Evolutionary conservation across 495 filamentous ascomycete species (phyloP).

Genomic region (Penicillium coprophilum): DNA sequence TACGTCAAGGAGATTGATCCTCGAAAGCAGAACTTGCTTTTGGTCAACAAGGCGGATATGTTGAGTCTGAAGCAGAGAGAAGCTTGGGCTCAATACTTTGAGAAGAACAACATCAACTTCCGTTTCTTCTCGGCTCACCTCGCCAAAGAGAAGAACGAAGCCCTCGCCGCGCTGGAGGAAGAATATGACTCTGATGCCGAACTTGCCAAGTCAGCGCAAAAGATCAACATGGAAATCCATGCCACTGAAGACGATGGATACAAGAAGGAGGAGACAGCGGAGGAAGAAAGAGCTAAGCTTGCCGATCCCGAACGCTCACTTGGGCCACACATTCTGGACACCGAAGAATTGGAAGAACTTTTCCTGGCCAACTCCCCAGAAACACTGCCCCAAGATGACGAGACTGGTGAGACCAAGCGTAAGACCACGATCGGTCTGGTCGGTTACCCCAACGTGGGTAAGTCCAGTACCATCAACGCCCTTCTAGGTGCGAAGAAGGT

Average conservation of each 20-base stretch:
- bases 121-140: conserved; percentile 93
- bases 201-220: conserved; percentile 38
- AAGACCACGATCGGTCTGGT: conserved; percentile 92
- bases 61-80: conserved; percentile 85
- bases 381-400: conserved; percentile 31
- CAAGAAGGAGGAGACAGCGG: conserved; percentile 24
- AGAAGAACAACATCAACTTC: conserved; percentile 76
- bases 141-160: conserved; percentile 84
- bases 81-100: conserved; percentile 87
- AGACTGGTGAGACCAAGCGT: conserved; percentile 38
- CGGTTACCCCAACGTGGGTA: conserved; percentile 98
- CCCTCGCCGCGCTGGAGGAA: conserved; percentile 49
- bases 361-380: conserved; percentile 76
- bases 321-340: conserved; percentile 76
- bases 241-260: conserved; percentile 36
- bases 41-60: conserved; percentile 99
- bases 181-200: conserved; percentile 45
- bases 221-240: conserved; percentile 32
- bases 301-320: conserved; percentile 39
- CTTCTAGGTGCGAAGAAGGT: conserved; percentile 98
- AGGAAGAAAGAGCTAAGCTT: conserved; percentile 25
- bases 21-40: conserved; percentile 84
- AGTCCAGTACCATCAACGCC: conserved; percentile 98
- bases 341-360: conserved; percentile 86
- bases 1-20: conserved; percentile 92